phyloP scores from a whole-genome alignment of 2,329 filamentous ascomycete genomes.

The Zasmidium citrigriseum region DNA sequence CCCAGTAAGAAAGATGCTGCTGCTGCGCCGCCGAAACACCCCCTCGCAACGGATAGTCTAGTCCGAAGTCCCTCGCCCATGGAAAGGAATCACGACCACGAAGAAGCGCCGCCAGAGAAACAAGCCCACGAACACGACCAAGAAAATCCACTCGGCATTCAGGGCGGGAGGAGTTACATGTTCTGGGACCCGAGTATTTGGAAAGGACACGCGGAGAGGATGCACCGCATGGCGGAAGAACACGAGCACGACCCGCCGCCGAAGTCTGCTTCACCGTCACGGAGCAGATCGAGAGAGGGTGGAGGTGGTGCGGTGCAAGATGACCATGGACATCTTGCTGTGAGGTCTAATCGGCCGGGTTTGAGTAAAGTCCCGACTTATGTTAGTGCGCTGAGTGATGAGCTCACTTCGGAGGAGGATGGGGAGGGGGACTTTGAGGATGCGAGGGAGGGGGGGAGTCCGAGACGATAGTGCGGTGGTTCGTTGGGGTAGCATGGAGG shows the following conservation, averaged over 20 bases:
- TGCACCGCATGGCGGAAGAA: conserved; percentile 18
- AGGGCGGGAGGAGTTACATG: conserved; percentile 53
- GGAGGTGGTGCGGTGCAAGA: not conserved
- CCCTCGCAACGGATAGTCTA: conserved; percentile 18
- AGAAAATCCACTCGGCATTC: conserved; percentile 36
- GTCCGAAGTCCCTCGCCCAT: conserved; percentile 21
- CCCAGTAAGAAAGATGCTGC: not conserved
- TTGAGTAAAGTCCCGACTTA: conserved; percentile 45
- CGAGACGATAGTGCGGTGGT: not conserved
- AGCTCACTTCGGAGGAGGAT: conserved; percentile 49
- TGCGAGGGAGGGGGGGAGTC: conserved; percentile 39
- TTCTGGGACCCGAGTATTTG: conserved; percentile 52
- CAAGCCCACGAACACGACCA: conserved; percentile 22
- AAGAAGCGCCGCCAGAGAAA: conserved; percentile 3
- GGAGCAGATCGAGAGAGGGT: not conserved
- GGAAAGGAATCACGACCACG: conserved; percentile 5
- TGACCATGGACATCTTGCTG: conserved; percentile 19
- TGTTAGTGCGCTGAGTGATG: conserved; percentile 61
- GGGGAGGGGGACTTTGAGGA: conserved; percentile 49
- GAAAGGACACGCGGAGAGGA: conserved; percentile 24
- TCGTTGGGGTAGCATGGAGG: too few relatives aligned
- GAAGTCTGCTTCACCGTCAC: not conserved
- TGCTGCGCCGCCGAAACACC: conserved; percentile 5
- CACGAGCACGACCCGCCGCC: conserved; percentile 7
- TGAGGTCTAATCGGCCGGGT: conserved; percentile 21